Base-by-base conservation (phyloP, 2,329 filamentous ascomycete species). In the Fusarium transvaalense region DNA sequence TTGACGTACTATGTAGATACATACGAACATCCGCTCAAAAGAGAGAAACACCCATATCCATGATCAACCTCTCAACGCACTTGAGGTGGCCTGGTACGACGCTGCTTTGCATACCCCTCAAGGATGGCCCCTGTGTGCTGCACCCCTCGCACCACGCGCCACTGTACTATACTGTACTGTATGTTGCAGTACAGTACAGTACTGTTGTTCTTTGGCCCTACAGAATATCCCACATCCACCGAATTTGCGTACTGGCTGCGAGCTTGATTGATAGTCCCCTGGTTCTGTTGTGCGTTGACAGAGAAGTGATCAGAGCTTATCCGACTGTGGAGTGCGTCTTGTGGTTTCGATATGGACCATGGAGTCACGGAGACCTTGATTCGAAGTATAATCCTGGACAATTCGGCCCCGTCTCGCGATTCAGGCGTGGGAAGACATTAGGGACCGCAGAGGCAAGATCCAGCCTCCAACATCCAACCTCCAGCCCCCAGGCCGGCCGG, bases 101-200 rank as follows among this genome's bases (percentile, higher is more conserved):
- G 41, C 70, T 76, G 76, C 70, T 78, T 62, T 68, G 71, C 60
- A 60, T 75, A 76, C 76, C 66, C 76, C 74, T 67, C 67, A 68
- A 41, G 54, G 41, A 47, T 45, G 27, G 17, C n/a, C 32, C 34
- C 55, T 52, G 35, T 46, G 39, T 71, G 72, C 65, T 69, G 72
- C 71, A 69, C 75, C 69, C 69, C 70, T 72, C 64, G 69, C 64
- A 69, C 67, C 68, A 69, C 64, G 64, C 71, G 73, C 69, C 72
- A 62, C 66, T 43, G 47, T 61, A 61, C 55, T 56, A 25, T 38
- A 50, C 23, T 38, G 17, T 27, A 50, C 32, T 27, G 21, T 9
- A 32, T 50, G 14, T 34, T 6, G 37, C 19, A 50, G 23, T 19
- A 50, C 17, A n/a, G n/a, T n/a, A n/a, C n/a, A n/a, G 23, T 15